Evolutionary conservation across 192 early-diverging fungal species (phyloP).

Genomic region (Gaertneriomyces semiglobifer): DNA sequence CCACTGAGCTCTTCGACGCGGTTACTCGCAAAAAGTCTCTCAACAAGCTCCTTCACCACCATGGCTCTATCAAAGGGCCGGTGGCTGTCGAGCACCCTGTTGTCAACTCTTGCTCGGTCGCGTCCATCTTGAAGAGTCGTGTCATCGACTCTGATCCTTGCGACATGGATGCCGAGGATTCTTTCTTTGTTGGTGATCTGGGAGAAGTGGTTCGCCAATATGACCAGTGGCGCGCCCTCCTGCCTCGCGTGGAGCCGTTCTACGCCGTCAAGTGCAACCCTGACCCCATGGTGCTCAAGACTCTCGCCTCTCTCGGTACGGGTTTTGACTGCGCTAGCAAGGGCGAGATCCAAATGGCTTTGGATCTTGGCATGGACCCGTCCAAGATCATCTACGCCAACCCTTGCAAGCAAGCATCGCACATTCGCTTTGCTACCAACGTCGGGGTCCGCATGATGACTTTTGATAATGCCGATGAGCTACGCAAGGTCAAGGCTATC

Average conservation of each 20-base stretch:
- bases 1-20: background rate
- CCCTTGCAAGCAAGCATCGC: constrained; percentile 98
- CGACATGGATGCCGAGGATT: constrained; percentile 57
- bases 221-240: constrained; percentile 70
- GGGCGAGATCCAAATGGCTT: constrained; percentile 80
- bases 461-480: constrained; percentile 98
- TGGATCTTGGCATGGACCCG: constrained; percentile 69
- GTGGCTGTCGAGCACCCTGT: background rate
- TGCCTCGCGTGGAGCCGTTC: constrained; percentile 94
- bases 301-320: constrained; percentile 74
- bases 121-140: constrained; percentile 28
- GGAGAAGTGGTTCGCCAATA: constrained; percentile 89
- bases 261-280: constrained; percentile 99
- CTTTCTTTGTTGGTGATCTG: constrained; percentile 94
- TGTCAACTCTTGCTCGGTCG: constrained; percentile 29
- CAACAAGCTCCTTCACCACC: background rate
- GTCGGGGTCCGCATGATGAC: constrained; percentile 90
- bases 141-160: constrained; percentile 25
- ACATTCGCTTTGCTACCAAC: constrained; percentile 78
- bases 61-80: background rate
- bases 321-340: constrained; percentile 99
- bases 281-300: constrained; percentile 77
- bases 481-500: constrained; percentile 82
- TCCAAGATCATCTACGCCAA: constrained; percentile 93
- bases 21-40: background rate